Percentiles rank a stretch among this genome's conserved stretches.
phyloP scores from a whole-genome alignment of 2,329 filamentous ascomycete genomes.

The Coniochaeta sp. region DNA sequence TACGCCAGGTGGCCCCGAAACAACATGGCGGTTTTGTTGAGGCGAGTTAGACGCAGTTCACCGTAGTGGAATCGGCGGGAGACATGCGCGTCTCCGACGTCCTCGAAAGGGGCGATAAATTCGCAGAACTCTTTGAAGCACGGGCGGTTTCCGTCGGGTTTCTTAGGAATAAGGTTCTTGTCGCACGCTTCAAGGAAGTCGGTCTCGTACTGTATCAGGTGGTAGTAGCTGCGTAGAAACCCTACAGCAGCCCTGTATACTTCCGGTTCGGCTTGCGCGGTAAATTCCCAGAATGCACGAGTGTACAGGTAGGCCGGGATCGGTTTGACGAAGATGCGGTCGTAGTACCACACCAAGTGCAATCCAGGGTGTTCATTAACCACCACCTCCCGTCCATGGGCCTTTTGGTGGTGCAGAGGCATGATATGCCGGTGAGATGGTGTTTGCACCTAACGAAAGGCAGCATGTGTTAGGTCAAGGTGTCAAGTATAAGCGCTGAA shows the following conservation, averaged over 20 bases:
- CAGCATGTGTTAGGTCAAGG: background rate
- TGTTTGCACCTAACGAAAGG: conserved; percentile 11
- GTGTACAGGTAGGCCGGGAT: conserved; percentile 29
- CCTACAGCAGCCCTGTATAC: conserved; percentile 21
- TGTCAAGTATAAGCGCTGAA: conserved; percentile 6
- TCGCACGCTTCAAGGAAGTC: conserved; percentile 26
- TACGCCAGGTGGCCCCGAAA: conserved; percentile 15
- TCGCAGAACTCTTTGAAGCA: conserved; percentile 22
- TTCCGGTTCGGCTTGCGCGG: conserved; percentile 12
- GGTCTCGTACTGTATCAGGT: conserved; percentile 24
- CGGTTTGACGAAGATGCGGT: conserved; percentile 34
- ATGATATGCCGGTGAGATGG: conserved; percentile 20
- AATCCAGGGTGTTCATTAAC: conserved; percentile 31
- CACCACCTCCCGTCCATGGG: conserved; percentile 28
- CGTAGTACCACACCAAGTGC: conserved; percentile 33
- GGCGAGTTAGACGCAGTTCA: conserved; percentile 28
- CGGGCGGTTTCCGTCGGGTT: conserved; percentile 10
- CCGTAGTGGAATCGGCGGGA: conserved; percentile 26
- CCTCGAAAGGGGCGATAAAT: conserved; percentile 20
- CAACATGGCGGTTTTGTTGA: conserved; percentile 21
- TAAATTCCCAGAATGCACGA: conserved; percentile 24
- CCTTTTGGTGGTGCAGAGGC: conserved; percentile 29
- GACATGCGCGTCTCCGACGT: conserved; percentile 19
- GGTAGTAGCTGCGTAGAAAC: conserved; percentile 27
- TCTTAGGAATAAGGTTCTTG: conserved; percentile 18